Base-by-base conservation (phyloP, 805 yeast genomes). In the Grigorovia humatica region DNA sequence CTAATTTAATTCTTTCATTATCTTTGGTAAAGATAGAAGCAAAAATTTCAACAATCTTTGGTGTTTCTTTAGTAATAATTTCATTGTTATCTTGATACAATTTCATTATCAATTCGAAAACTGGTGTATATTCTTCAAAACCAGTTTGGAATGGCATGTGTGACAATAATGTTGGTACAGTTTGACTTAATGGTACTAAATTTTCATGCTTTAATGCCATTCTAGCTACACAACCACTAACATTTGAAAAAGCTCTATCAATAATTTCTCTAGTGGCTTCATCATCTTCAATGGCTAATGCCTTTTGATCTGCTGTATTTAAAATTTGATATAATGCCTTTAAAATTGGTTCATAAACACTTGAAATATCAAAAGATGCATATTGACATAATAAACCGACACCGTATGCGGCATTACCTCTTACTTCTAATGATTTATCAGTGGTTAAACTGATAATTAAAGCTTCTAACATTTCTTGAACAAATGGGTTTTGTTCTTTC, bases 181-280 rank as follows among this genome's bases (percentile, higher is more conserved):
- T 79, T 51, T 81, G 89, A 54, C 77, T 81, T 58, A 88, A 70
- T 54, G 97, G 97, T 59, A 90, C 81, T 41, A 84, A 77, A 42
- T 70, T 71, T 61, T 80, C 81, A 67, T 85, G 78, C 65, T 84
- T 83, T 67, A 87, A 73, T 13, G 86, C 79, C 86, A 93, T 77
- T 71, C 99, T 82, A 17, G 96, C 90, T 52, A 90, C 96, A 78
- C 98, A 93, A 45, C 99, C 99, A 69, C 93, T 85, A 4, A 96
- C 96, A 69, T 93, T 93, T 54, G 98, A 96, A 59, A 80, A 81
- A 6, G 95, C 81, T 73, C 96, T 79, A 71, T 83, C 83, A 60
- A 87, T 79, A 54, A 81, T 84, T 57, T 88, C 96, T 62, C 78
- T 78, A 38, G 87, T 76, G 67, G 85, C 91, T 58, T 84, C 95